Evolutionary conservation across 176 grass and related monocot genomes (phyloP), one percentile per base, ranked within the genome.

Genomic region (Stipa capillata): DNA sequence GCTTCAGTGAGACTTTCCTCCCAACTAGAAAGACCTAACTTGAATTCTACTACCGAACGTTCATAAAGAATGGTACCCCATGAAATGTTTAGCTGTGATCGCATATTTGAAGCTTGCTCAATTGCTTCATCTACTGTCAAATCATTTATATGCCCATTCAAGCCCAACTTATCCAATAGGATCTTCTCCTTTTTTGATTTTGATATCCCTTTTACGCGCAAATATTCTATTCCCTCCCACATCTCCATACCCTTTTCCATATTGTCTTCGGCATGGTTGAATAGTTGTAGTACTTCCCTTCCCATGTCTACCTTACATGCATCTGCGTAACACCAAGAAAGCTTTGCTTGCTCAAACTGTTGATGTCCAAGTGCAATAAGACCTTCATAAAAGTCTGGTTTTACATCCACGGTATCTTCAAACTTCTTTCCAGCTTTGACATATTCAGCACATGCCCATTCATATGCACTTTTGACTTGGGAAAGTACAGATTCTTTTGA

Each of bases 21-120:
- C 95, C 95, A 98, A 85, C 79, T 89, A 29, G 83, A 54, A 69
- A 92, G 74, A 17, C 92, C 92, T 67, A 94, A 75, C 77, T 94
- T 90, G 80, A 89, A 94, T 77, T 94, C 95, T 60, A 98, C 80
- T n/a, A 94, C 79, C 1, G 95, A 98, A 0, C 92, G 85, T 61
- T 94, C 92, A 66, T 98, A 98, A 68, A 98, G 91, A 73, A 98
- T 94, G 49, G 92, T 88, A 25, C 89, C 95, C 95, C 95, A 98
- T 33, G 91, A 81, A 78, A 94, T 91, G 68, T 98, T 94, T 36
- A 94, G 87, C 63, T 94, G 95, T 73, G 91, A 90, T 66, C 85
- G 77, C 83, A 94, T 80, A 34, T 88, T 92, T 31, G 90, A 85
- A 48, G 89, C 78, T 69, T 92, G 90, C 44, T 90, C 82, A 68